A percentile compares a stretch with the other conserved stretches of the same genome.
phyloP scores from a whole-genome alignment of 306 rosid genomes.

The Nissolia schottii region DNA sequence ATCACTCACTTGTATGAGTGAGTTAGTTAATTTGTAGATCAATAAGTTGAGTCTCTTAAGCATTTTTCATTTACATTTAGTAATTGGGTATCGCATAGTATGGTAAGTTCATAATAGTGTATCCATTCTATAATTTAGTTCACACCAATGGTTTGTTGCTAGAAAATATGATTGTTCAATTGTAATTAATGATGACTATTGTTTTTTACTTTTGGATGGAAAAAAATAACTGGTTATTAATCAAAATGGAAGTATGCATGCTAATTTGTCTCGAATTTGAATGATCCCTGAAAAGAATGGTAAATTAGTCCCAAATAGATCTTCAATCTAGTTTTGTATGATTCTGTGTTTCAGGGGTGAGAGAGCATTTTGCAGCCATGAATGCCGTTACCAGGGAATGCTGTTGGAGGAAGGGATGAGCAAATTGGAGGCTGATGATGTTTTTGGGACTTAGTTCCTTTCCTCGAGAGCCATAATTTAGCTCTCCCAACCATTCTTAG shows the following conservation, averaged over 20 bases:
- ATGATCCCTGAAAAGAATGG: not conserved
- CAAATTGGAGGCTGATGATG: slow-evolving; percentile 30
- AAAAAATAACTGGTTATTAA: not conserved
- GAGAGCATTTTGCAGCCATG: slow-evolving; percentile 88
- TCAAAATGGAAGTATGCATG: not conserved
- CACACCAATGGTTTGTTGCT: not conserved
- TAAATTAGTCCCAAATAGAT: not conserved
- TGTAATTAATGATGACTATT: not conserved
- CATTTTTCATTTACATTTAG: too few species aligned
- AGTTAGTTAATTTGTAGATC: too few species aligned
- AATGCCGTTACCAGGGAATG: slow-evolving; percentile 75
- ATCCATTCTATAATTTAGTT: not conserved
- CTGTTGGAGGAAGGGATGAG: slow-evolving; percentile 52
- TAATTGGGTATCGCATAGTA: too few species aligned
- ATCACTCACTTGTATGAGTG: too few species aligned
- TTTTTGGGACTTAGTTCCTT: slow-evolving; percentile 16
- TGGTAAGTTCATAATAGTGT: not conserved
- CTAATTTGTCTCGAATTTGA: not conserved
- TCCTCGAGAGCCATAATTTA: not conserved
- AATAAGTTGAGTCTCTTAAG: too few species aligned
- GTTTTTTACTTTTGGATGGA: not conserved
- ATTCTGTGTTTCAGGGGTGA: slow-evolving; percentile 66
- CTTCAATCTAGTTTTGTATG: not conserved
- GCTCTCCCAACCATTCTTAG: not conserved
- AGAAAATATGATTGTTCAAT: not conserved